These are phyloP conservation scores for Teratosphaeriaceae sp. DNA, from an alignment of 2,329 filamentous ascomycete genomes.

Conservation along the genomic window DNA sequence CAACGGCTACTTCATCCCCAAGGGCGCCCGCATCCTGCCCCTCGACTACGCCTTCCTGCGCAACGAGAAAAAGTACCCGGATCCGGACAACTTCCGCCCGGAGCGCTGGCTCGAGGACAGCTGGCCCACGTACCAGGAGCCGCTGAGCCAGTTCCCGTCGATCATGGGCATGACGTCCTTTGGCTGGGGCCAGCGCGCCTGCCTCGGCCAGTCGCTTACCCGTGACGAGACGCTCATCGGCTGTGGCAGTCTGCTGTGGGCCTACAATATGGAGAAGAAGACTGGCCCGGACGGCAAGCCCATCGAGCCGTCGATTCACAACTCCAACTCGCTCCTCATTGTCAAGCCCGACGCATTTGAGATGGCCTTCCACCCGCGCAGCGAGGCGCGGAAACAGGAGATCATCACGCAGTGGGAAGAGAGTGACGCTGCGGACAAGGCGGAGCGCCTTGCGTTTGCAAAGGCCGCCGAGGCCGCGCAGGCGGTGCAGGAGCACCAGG, in stretches of 20 bases:
- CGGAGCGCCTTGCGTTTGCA: slow-evolving; percentile 30
- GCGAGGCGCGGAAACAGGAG: slow-evolving; percentile 33
- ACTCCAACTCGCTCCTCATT: slow-evolving; percentile 51
- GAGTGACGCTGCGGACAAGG: slow-evolving; percentile 31
- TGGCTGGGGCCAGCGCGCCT: slow-evolving; percentile 57
- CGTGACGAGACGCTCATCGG: slow-evolving; percentile 53
- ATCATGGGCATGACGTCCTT: slow-evolving; percentile 60
- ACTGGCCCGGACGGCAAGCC: slow-evolving; percentile 17
- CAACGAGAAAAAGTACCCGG: slow-evolving; percentile 53
- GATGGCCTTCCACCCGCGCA: slow-evolving; percentile 49
- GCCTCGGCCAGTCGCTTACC: slow-evolving; percentile 56
- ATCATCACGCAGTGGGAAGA: slow-evolving; percentile 34
- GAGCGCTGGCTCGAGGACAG: slow-evolving; percentile 57
- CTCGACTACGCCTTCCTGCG: slow-evolving; percentile 50
- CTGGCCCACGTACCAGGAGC: slow-evolving; percentile 60
- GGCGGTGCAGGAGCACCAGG: not conserved
- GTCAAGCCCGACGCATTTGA: slow-evolving; percentile 51
- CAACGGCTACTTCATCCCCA: slow-evolving; percentile 47
- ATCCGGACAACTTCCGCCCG: slow-evolving; percentile 56
- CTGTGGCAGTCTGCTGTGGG: slow-evolving; percentile 44
- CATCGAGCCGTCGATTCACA: slow-evolving; percentile 37
- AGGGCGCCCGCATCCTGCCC: slow-evolving; percentile 47
- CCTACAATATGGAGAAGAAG: slow-evolving; percentile 45
- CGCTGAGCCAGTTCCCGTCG: slow-evolving; percentile 56
- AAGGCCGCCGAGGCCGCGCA: slow-evolving; percentile 12